Evolutionary conservation across 495 filamentous ascomycete species (phyloP).

Genomic region (Talaromyces liani): DNA sequence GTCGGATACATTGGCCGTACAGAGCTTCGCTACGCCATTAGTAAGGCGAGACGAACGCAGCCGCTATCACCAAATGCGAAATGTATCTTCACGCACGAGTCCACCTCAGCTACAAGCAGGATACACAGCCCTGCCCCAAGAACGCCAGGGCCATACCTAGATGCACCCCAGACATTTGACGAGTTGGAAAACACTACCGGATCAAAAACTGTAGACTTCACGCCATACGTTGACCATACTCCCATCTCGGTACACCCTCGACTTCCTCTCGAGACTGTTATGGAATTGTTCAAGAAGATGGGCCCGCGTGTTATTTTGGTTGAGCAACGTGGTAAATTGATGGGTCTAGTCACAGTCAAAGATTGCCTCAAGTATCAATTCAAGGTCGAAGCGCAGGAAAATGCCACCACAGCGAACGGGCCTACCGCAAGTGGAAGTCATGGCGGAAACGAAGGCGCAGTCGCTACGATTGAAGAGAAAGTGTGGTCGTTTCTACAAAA

Average conservation of each 20-base stretch:
- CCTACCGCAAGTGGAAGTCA: slow-evolving; percentile 26
- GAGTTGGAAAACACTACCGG: slow-evolving; percentile 50
- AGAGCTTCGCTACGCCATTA: slow-evolving; percentile 87
- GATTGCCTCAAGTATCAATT: slow-evolving; percentile 98
- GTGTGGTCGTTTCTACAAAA: slow-evolving; percentile 60
- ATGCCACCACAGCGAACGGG: slow-evolving; percentile 44
- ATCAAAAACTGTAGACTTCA: slow-evolving; percentile 67
- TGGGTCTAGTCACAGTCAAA: slow-evolving; percentile 88
- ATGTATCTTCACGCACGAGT: slow-evolving; percentile 73
- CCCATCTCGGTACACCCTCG: slow-evolving; percentile 88
- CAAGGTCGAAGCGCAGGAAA: slow-evolving; percentile 86
- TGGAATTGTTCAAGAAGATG: slow-evolving; percentile 99
- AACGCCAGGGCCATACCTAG: slow-evolving; percentile 12
- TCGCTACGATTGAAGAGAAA: slow-evolving; percentile 47
- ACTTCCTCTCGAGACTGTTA: slow-evolving; percentile 89
- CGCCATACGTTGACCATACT: slow-evolving; percentile 81
- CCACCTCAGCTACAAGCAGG: slow-evolving; percentile 31
- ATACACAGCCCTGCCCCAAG: slow-evolving; percentile 25
- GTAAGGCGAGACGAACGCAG: slow-evolving; percentile 71
- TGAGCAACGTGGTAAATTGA: slow-evolving; percentile 76
- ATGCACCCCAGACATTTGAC: slow-evolving; percentile 56
- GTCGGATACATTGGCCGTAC: slow-evolving; percentile 94
- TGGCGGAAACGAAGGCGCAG: slow-evolving; percentile 12
- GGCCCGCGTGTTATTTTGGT: slow-evolving; percentile 90
- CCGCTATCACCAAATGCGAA: slow-evolving; percentile 58